These are phyloP conservation scores for Yamadazyma oceani DNA, from an alignment of 1,139 yeast genomes.

Conservation along the genomic window DNA sequence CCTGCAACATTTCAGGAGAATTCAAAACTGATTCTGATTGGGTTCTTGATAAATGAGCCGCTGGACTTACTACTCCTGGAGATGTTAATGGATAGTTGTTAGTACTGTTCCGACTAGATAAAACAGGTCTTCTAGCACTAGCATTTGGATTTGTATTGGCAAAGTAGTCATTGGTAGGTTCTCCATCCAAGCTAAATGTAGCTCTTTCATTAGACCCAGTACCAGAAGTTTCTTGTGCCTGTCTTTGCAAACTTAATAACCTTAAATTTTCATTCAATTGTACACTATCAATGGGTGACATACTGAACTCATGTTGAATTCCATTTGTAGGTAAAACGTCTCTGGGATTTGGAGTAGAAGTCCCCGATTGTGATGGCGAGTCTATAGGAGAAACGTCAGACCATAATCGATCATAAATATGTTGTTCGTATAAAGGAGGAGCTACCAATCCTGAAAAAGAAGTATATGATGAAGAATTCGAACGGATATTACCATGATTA, in stretches of 20 bases:
- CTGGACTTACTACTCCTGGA: conserved; percentile 50
- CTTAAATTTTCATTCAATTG: conserved; percentile 55
- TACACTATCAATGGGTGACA: conserved; percentile 44
- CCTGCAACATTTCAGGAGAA: conserved; percentile 48
- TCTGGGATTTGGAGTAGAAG: conserved; percentile 43
- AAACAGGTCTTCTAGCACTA: conserved; percentile 10
- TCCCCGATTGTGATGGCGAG: conserved; percentile 55
- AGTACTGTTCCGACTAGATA: conserved; percentile 11
- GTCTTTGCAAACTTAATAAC: conserved; percentile 52
- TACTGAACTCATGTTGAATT: conserved; percentile 33
- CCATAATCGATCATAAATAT: conserved; percentile 85
- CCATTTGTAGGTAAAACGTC: conserved; percentile 14
- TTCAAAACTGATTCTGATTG: conserved; percentile 38
- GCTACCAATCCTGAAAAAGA: conserved; percentile 59
- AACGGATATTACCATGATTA: conserved; percentile 15
- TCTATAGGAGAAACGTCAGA: conserved; percentile 61
- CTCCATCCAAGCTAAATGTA: conserved; percentile 45
- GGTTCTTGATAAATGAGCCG: conserved; percentile 57
- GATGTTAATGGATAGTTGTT: conserved; percentile 20
- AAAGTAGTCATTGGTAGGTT: conserved; percentile 20
- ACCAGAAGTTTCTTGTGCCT: conserved; percentile 29
- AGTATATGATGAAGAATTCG: conserved; percentile 31
- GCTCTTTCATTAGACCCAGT: conserved; percentile 27
- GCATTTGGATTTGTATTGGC: neutral
- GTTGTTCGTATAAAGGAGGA: conserved; percentile 87